phyloP scores from a whole-genome alignment of 805 yeast genomes.

The Ogataea siamensis region DNA sequence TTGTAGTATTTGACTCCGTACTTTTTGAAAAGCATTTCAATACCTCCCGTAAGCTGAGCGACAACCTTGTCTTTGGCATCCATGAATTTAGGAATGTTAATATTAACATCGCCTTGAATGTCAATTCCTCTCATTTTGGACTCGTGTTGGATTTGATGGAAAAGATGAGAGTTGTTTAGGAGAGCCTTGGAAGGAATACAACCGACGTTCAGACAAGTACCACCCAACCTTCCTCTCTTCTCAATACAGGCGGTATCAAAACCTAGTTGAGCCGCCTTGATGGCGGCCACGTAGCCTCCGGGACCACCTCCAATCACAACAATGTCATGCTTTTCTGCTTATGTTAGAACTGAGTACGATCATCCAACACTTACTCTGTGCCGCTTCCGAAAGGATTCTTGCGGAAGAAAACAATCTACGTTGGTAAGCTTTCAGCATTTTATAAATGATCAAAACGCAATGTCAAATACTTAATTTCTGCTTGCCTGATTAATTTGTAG shows the following conservation, averaged over 20 bases:
- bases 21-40: conserved; percentile 92
- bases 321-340: conserved; percentile 66
- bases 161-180: conserved; percentile 90
- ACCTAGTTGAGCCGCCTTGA: conserved; percentile 97
- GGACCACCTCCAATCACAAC: conserved; percentile 99
- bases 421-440: conserved; percentile 33
- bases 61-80: conserved; percentile 92
- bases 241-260: conserved; percentile 94
- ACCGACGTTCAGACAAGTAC: conserved; percentile 98
- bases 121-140: conserved; percentile 88
- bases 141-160: conserved; percentile 85
- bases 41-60: conserved; percentile 85
- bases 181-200: conserved; percentile 98
- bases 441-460: not conserved
- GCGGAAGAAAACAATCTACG: conserved; percentile 34
- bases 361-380: conserved; percentile 25
- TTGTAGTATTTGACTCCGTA: conserved; percentile 92
- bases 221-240: conserved; percentile 94
- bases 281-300: conserved; percentile 99
- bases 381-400: conserved; percentile 29
- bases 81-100: conserved; percentile 79
- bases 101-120: conserved; percentile 61
- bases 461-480: too few species aligned
- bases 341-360: not conserved
- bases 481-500: not conserved